Conservation (phyloP, 345 rosid genomes). For the Rhizophora mangle region DNA sequence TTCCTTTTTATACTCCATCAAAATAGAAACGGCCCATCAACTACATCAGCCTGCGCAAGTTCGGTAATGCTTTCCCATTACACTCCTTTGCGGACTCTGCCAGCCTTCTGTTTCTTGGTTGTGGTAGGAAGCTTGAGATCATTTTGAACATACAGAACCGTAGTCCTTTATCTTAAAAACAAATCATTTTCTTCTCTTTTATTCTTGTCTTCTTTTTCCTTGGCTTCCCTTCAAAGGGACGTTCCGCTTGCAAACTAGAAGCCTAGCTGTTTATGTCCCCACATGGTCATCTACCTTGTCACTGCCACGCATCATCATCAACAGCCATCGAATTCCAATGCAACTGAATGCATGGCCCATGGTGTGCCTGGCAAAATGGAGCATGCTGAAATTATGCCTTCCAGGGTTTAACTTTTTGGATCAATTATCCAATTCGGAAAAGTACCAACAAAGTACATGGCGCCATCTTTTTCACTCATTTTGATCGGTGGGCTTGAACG, state of each 20-base stretch:
- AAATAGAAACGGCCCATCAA: conserved; percentile 1
- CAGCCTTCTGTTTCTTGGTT: conserved; percentile 6
- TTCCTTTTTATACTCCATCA: conserved; percentile 32
- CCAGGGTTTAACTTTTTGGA: too few species aligned
- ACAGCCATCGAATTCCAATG: not conserved
- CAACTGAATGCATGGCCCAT: too few species aligned
- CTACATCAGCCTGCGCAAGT: not conserved
- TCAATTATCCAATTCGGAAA: too few species aligned
- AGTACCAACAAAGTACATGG: too few species aligned
- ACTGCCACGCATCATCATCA: too few species aligned
- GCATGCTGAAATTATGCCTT: not conserved
- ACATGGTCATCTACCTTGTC: not conserved
- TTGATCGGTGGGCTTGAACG: not conserved
- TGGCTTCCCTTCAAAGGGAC: conserved; percentile 40
- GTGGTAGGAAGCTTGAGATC: conserved; percentile 22
- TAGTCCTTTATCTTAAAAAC: not conserved
- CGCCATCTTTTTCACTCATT: too few species aligned
- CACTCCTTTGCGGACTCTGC: not conserved
- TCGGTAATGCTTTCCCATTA: not conserved
- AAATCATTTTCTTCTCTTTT: conserved; percentile 12
- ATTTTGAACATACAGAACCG: not conserved
- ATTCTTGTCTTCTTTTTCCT: conserved; percentile 9
- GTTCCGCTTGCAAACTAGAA: conserved; percentile 20
- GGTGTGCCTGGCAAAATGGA: not conserved
- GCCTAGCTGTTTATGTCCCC: conserved; percentile 30